Base-by-base conservation (phyloP, 805 yeast genomes). In the Metschnikowia baotianmanensis region DNA sequence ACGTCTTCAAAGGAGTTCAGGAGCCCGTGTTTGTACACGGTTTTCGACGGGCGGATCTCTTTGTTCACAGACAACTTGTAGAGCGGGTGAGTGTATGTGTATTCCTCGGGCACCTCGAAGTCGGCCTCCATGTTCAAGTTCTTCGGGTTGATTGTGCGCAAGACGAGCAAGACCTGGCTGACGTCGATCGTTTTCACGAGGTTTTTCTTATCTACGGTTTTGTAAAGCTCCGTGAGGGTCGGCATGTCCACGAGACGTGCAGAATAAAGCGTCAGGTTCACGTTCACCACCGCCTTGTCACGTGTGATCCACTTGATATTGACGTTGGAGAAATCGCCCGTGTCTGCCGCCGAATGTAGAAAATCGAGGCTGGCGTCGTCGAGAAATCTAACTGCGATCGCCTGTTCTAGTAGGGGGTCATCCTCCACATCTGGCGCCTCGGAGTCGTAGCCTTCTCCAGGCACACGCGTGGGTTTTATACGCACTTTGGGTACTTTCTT, bases 341-440 rank as follows among this genome's bases (percentile, higher is more conserved):
- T 68, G 38, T 86, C 95, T 9, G 83, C 83, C 15, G 93, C 87
- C 39, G 79, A 77, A 41, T 83, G 79, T 8, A 91, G 77, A 45
- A 77, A 78, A 42, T 86, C 96, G 26, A 86, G 62, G 41, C 83
- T 83, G 8, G 75, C 70, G 44, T 82, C 87, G 51, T 77, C 72
- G n/a, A 82, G 49, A 65, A 91, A 80, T 40, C 99, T 72, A 31
- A 93, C 60, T 1, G 89, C 71, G 1, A 93, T 72, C 0, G 93
- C 96, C 50, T 87, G 95, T 56, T 93, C 98, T 7, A 88, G 69
- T 46, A 88, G 65, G 1, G 99, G 98, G 56, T 93, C 97, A 45
- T 89, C 96, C 58, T 93, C 99, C 19, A 87, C 69, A 50, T 91
- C 98, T 0, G 96, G 95, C 15, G 95, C 97, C 55, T 91, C 98